Percentiles rank a stretch among this genome's conserved stretches.
Conservation (phyloP, 2,329 filamentous ascomycete species). For the Nemania abortiva region DNA sequence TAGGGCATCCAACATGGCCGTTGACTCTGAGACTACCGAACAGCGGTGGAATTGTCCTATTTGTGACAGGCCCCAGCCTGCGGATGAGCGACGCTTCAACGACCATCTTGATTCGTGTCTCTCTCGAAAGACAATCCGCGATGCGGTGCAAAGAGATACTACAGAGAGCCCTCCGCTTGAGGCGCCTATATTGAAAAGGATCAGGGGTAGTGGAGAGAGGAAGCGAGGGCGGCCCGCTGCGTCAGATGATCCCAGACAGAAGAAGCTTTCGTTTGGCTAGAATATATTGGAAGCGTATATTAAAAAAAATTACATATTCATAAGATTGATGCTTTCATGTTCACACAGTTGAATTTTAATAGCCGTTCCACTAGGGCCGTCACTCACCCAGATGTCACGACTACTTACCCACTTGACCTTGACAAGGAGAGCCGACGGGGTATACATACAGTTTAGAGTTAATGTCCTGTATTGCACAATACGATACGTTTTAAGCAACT, state of each 20-base stretch:
- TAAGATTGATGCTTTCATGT: background rate
- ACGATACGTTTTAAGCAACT: background rate
- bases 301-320: background rate
- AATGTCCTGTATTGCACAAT: background rate
- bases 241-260: slow-evolving; percentile 48
- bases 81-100: slow-evolving; percentile 85
- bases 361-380: too few species aligned
- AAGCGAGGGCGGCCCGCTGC: slow-evolving; percentile 42
- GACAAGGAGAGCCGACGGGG: background rate
- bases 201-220: slow-evolving; percentile 48
- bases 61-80: slow-evolving; percentile 79
- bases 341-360: background rate
- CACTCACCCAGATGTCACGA: background rate
- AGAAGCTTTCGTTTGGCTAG: slow-evolving; percentile 64
- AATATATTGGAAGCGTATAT: background rate
- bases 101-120: slow-evolving; percentile 93
- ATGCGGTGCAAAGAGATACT: slow-evolving; percentile 74
- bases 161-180: slow-evolving; percentile 46
- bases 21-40: slow-evolving; percentile 48
- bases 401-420: background rate
- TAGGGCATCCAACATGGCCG: slow-evolving; percentile 36
- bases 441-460: too few species aligned
- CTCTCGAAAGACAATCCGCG: slow-evolving; percentile 85
- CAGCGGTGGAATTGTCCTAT: slow-evolving; percentile 89
- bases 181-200: slow-evolving; percentile 55